These are phyloP conservation scores for Leptodontidium sp. DNA, from an alignment of 2,329 filamentous ascomycete species.

Conservation along the genomic window DNA sequence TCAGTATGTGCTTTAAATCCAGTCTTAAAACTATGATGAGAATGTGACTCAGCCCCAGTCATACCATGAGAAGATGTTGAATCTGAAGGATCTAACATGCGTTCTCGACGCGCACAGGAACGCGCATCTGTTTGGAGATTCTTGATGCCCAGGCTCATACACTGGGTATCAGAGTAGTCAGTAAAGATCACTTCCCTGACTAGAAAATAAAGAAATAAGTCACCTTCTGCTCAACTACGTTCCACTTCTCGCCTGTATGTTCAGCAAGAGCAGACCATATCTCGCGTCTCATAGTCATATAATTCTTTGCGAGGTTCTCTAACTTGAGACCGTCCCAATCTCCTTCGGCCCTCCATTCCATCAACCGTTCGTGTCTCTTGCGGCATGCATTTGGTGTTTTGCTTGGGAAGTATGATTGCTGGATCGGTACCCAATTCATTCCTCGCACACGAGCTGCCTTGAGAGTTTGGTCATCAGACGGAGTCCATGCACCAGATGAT, in stretches of 20 bases:
- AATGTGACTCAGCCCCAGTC: too few relatives aligned
- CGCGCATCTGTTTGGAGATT: conserved; percentile 77
- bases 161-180: conserved; percentile 56
- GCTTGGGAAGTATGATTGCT: conserved; percentile 75
- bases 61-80: not conserved
- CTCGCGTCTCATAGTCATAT: conserved; percentile 80
- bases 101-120: conserved; percentile 71
- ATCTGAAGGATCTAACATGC: conserved; percentile 53
- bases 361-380: conserved; percentile 85
- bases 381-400: conserved; percentile 80
- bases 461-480: conserved; percentile 77
- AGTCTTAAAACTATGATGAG: too few relatives aligned
- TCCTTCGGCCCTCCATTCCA: conserved; percentile 66
- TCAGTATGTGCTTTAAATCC: conserved; percentile 50
- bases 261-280: conserved; percentile 81
- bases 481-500: conserved; percentile 74
- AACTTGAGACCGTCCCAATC: conserved; percentile 83
- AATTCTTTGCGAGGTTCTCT: conserved; percentile 77
- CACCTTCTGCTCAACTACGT: conserved; percentile 70
- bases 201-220: conserved; percentile 31
- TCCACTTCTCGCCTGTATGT: conserved; percentile 83
- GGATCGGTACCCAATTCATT: conserved; percentile 85
- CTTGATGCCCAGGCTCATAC: conserved; percentile 84
- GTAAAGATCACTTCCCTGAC: conserved; percentile 4
- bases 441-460: conserved; percentile 75